Base-by-base conservation (phyloP, 495 filamentous ascomycete genomes). In the Elasticomyces elasticus region DNA sequence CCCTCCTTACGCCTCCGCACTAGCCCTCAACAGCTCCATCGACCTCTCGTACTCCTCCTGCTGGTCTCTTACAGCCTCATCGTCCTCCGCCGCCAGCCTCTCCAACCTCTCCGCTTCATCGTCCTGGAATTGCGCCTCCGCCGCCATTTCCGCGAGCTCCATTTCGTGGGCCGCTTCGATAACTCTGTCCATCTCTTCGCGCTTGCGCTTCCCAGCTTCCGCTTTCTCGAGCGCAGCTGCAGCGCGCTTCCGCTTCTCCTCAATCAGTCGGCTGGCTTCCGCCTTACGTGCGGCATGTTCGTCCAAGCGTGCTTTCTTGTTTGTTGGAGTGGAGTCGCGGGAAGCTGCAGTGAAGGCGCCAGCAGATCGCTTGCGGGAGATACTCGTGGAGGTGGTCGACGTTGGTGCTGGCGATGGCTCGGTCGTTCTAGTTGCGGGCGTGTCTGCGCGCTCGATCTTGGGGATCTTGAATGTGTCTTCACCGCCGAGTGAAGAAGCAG, bases 91-190 rank as follows among this genome's bases (percentile, higher is more conserved):
- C 13, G 28, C 28, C 46, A 44, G 13, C 26, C 30, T 13, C 47
- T 43, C 30, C 25, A 38, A 35, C 10, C 40, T 31, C 33, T 35
- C 30, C 5, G 38, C n/a, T 42, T 53, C 42, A 17, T 52, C 49
- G n/a, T 26, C 38, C 17, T 20, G n/a, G n/a, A n/a, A n/a, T n/a
- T n/a, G n/a, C n/a, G n/a, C 24, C 49, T 52, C 28, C 40, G 17
- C 26, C 30, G 40, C 40, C 49, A 45, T 26, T 12, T 10, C 33
- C 27, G 23, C 42, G 19, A 44, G 47, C 55, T 52, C 49, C 49
- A 4, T 5, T 17, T 40, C 35, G 15, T n/a, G n/a, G n/a, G n/a
- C n/a, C n/a, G n/a, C n/a, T n/a, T n/a, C n/a, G n/a, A n/a, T n/a
- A n/a, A n/a, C n/a, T n/a, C n/a, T n/a, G n/a, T 40, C 35, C 15